phyloP scores from a whole-genome alignment of 768 basidiomycete species.

The Kwoniella dejecticola region DNA sequence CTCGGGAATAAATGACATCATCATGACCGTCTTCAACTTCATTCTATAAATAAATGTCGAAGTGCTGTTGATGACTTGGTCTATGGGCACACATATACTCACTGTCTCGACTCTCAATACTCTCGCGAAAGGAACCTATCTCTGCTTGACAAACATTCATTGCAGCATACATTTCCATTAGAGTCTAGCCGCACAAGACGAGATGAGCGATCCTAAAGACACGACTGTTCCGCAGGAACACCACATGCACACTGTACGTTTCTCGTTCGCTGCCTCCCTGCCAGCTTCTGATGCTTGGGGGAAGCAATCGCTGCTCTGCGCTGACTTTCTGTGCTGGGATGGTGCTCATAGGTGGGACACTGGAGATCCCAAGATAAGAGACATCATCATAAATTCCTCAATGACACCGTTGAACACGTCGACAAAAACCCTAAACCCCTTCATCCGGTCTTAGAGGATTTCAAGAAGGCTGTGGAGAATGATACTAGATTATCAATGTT shows the following conservation, averaged over 20 bases:
- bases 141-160: background rate
- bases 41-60: too few relatives aligned
- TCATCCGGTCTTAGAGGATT: constrained; percentile 51
- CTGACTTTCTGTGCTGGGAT: background rate
- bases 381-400: constrained; percentile 52
- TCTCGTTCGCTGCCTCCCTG: too few relatives aligned
- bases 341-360: constrained; percentile 34
- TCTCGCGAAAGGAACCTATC: too few relatives aligned
- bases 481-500: constrained; percentile 54
- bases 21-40: too few relatives aligned
- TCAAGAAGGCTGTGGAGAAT: constrained; percentile 52
- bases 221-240: constrained; percentile 45
- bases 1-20: too few relatives aligned
- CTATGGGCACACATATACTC: too few relatives aligned
- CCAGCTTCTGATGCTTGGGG: background rate
- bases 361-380: constrained; percentile 53
- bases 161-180: background rate
- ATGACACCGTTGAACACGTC: constrained; percentile 48
- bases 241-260: constrained; percentile 44
- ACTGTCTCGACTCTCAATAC: too few relatives aligned
- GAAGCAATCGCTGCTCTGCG: too few relatives aligned
- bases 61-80: too few relatives aligned
- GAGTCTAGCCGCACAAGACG: background rate
- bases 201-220: constrained; percentile 39
- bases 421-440: constrained; percentile 49